Evolutionary conservation across 305 asterid genomes (phyloP).

Genomic region (Lippia alba): DNA sequence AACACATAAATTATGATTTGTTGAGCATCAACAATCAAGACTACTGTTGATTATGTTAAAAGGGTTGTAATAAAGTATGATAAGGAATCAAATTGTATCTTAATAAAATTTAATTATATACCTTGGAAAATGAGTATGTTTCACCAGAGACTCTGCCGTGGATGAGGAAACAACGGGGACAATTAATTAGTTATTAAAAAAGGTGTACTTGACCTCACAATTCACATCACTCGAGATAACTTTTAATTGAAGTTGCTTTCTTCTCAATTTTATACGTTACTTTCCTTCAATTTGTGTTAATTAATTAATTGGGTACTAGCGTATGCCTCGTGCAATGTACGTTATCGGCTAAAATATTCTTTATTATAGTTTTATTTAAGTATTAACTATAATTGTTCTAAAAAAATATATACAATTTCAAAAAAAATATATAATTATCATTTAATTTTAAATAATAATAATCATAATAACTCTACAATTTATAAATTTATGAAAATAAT

Average conservation of each 20-base stretch:
- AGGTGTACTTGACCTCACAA: constrained; percentile 35
- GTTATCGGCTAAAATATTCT: no score
- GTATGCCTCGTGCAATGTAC: no score
- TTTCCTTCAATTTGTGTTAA: constrained; percentile 8
- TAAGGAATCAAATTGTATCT: constrained; percentile 22
- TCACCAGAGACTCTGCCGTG: constrained; percentile 40
- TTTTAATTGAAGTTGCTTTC: constrained; percentile 33
- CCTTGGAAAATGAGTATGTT: constrained; percentile 39
- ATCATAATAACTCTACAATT: no score
- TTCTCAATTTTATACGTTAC: constrained; percentile 17
- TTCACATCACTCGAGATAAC: constrained; percentile 34
- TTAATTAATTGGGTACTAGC: constrained; percentile 5
- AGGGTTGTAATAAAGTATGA: constrained; percentile 1
- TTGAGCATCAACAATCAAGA: constrained; percentile 15
- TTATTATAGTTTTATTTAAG: no score
- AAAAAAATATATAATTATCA: no score
- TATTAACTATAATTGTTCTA: no score
- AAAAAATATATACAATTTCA: no score
- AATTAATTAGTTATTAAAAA: constrained; percentile 28
- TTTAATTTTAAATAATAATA: no score
- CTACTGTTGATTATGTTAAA: constrained; percentile 7
- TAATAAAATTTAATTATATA: constrained; percentile 13
- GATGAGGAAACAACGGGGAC: constrained; percentile 47
- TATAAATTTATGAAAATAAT: no score
- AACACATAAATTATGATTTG: not conserved